These are phyloP conservation scores for Psidium friedrichsthalianum DNA, from an alignment of 345 rosid species.

Conservation along the genomic window DNA sequence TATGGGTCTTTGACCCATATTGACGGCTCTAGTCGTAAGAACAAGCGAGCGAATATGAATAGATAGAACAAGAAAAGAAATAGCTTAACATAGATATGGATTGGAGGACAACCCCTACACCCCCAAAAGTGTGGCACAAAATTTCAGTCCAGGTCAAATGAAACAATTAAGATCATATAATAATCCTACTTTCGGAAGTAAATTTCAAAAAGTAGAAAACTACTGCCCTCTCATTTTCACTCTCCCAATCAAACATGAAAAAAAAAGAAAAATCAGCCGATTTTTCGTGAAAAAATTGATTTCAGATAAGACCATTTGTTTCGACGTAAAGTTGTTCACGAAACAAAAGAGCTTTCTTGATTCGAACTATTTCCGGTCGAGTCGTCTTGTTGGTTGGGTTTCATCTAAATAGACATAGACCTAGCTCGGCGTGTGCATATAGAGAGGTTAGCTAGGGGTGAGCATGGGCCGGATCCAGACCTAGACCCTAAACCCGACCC, in stretches of 20 bases:
- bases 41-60: not conserved
- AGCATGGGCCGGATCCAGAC: too few species aligned
- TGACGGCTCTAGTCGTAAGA: too few species aligned
- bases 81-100: not conserved
- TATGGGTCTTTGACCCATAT: too few species aligned
- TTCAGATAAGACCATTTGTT: not conserved
- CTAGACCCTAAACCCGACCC: too few species aligned
- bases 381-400: not conserved
- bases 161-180: not conserved
- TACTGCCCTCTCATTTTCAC: not conserved
- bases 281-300: not conserved
- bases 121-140: rapidly evolving
- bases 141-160: not conserved
- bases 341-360: not conserved
- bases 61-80: not conserved
- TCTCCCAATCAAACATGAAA: not conserved
- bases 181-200: not conserved
- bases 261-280: rapidly evolving
- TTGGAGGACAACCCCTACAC: rapidly evolving
- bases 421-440: not conserved
- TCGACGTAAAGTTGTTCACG: not conserved
- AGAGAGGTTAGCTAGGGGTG: too few species aligned
- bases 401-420: not conserved
- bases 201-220: not conserved
- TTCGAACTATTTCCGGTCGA: not conserved